Conservation (phyloP, 352 stramenopile species). For the Elongisporangium undulatum region DNA sequence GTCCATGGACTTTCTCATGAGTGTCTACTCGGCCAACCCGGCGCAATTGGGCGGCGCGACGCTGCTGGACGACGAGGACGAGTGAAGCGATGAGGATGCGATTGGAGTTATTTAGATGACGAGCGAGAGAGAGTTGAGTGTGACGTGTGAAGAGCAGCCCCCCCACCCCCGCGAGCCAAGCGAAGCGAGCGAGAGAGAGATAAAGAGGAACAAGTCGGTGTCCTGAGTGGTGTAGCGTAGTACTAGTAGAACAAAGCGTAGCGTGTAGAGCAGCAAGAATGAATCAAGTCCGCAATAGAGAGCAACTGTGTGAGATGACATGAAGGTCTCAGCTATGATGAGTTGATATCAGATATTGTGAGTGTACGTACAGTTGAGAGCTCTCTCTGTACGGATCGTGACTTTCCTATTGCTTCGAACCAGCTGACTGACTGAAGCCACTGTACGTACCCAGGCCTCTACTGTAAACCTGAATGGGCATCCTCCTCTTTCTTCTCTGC, state of each 20-base stretch:
- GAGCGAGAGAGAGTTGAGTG: background rate
- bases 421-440: background rate
- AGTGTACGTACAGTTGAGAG: background rate
- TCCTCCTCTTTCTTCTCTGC: background rate
- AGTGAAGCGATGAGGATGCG: background rate
- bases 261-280: background rate
- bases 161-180: background rate
- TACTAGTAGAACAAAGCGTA: background rate
- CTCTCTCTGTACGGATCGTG: background rate
- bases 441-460: too few relatives aligned
- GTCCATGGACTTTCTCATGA: slow-evolving; percentile 83
- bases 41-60: slow-evolving; percentile 23
- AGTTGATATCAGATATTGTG: background rate
- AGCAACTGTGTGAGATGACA: background rate
- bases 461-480: too few relatives aligned
- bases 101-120: background rate
- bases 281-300: background rate
- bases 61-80: background rate
- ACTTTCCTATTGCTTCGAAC: background rate
- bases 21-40: slow-evolving; percentile 55
- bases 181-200: background rate
- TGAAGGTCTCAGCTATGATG: background rate
- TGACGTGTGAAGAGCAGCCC: background rate
- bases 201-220: background rate
- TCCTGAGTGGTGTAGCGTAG: background rate